A percentile compares a stretch with the other conserved stretches of the same genome.
Conservation (phyloP, 116 monocot species). For the Zostera marina region DNA sequence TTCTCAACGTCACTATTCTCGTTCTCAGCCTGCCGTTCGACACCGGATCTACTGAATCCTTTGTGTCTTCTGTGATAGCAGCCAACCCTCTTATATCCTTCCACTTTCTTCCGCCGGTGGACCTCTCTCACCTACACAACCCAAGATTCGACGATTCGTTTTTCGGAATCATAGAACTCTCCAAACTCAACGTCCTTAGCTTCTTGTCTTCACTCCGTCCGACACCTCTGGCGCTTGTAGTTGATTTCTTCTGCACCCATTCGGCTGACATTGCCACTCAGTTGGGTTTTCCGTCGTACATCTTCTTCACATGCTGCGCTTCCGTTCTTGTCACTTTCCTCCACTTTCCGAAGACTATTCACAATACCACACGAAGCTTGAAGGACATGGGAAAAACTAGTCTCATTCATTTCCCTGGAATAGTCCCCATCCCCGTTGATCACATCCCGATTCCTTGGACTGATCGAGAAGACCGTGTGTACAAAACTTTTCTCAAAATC, state of each 20-base stretch:
- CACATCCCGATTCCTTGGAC: slow-evolving; percentile 18
- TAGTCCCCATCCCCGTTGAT: slow-evolving; percentile 23
- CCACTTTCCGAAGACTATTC: slow-evolving; percentile 19
- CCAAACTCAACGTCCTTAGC: slow-evolving; percentile 21
- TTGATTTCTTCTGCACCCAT: slow-evolving; percentile 34
- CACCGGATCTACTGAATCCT: slow-evolving; percentile 25
- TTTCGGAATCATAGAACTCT: slow-evolving; percentile 38
- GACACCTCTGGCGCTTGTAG: slow-evolving; percentile 14
- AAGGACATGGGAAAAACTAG: slow-evolving; percentile 18
- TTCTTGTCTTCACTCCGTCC: slow-evolving; percentile 13
- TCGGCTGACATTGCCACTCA: slow-evolving; percentile 17
- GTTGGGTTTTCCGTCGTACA: slow-evolving; percentile 22
- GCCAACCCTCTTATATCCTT: slow-evolving; percentile 41
- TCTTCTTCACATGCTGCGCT: slow-evolving; percentile 28
- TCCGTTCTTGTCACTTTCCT: slow-evolving; percentile 11
- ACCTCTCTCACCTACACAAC: slow-evolving; percentile 7
- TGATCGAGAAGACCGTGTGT: slow-evolving; percentile 19
- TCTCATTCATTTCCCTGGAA: slow-evolving; percentile 9
- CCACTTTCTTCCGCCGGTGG: slow-evolving; percentile 35
- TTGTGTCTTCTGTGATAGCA: slow-evolving; percentile 23
- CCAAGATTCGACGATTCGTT: background rate
- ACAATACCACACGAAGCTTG: slow-evolving; percentile 10
- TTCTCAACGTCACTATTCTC: slow-evolving; percentile 32
- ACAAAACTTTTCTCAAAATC: slow-evolving; percentile 1
- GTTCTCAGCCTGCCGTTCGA: slow-evolving; percentile 33